Evolutionary conservation across 495 filamentous ascomycete species (phyloP).

Genomic region (Mycothermus thermophilus): DNA sequence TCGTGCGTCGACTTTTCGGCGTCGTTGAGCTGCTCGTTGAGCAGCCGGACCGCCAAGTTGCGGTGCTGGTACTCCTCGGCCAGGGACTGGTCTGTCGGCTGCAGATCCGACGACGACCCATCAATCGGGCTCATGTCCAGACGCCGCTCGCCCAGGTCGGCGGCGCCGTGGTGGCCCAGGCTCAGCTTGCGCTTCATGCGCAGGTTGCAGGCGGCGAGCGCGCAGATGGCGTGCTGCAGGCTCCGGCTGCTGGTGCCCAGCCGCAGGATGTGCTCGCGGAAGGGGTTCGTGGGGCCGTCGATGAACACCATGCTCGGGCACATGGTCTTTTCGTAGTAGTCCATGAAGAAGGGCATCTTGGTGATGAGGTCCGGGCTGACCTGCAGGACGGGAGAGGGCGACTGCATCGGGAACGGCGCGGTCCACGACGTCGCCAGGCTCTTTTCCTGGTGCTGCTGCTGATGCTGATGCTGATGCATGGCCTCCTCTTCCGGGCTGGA

Average conservation of each 20-base stretch:
- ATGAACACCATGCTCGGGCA: conserved; percentile 85
- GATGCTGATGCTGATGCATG: conserved; percentile 22
- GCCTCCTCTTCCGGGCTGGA: conserved; percentile 29
- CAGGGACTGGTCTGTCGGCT: conserved; percentile 35
- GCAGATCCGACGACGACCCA: conserved; percentile 22
- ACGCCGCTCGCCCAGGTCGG: conserved; percentile 21
- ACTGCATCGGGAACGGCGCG: conserved; percentile 14
- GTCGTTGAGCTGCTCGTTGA: conserved; percentile 74
- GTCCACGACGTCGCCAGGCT: conserved; percentile 12
- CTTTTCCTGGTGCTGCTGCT: too few species aligned
- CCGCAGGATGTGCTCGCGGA: conserved; percentile 67
- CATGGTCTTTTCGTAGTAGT: conserved; percentile 78
- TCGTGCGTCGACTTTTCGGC: conserved; percentile 61
- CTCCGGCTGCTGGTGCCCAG: conserved; percentile 67
- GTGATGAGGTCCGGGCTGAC: conserved; percentile 39
- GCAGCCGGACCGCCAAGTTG: conserved; percentile 60
- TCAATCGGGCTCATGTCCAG: conserved; percentile 22
- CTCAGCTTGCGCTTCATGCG: conserved; percentile 44
- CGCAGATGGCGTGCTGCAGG: conserved; percentile 83
- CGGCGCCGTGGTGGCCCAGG: conserved; percentile 34
- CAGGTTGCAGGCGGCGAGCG: conserved; percentile 75
- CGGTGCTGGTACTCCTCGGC: conserved; percentile 77
- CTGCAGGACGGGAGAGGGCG: conserved; percentile 20
- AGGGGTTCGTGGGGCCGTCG: conserved; percentile 73
- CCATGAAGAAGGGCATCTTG: conserved; percentile 49